A percentile compares a stretch with the other conserved stretches of the same genome.
Evolutionary conservation across 768 basidiomycete species (phyloP).

Genomic region (Lactarius deliciosus): DNA sequence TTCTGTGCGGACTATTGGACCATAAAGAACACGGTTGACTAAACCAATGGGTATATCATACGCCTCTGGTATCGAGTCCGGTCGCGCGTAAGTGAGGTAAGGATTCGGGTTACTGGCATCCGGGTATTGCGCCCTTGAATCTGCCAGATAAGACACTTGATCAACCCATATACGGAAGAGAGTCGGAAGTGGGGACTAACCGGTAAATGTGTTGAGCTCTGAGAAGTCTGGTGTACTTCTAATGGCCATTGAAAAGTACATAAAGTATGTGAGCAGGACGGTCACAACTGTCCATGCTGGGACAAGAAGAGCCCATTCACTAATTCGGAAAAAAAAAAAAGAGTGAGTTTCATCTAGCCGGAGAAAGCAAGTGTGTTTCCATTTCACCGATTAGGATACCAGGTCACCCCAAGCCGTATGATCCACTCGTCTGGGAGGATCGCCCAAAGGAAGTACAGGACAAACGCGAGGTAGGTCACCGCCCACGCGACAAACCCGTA

Average conservation of each 20-base stretch:
- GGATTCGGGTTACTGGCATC: slow-evolving; percentile 38
- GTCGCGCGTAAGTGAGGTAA: slow-evolving; percentile 50
- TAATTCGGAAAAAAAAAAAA: slow-evolving; percentile 34
- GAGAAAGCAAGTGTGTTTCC: background rate
- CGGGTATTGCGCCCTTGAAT: slow-evolving; percentile 57
- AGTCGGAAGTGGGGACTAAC: slow-evolving; percentile 41
- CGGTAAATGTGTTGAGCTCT: slow-evolving; percentile 65
- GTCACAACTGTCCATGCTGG: slow-evolving; percentile 75
- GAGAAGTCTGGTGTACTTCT: slow-evolving; percentile 67
- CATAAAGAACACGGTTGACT: slow-evolving; percentile 73
- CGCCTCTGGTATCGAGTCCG: slow-evolving; percentile 56
- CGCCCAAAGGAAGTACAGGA: slow-evolving; percentile 77
- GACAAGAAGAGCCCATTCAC: slow-evolving; percentile 83
- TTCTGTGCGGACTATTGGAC: background rate
- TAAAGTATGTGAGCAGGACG: slow-evolving; percentile 71
- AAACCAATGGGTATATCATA: slow-evolving; percentile 83
- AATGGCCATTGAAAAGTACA: slow-evolving; percentile 75
- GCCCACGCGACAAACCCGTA: slow-evolving; percentile 91
- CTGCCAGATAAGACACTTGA: slow-evolving; percentile 39
- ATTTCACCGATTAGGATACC: slow-evolving; percentile 82
- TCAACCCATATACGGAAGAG: slow-evolving; percentile 10
- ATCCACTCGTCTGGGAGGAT: slow-evolving; percentile 74
- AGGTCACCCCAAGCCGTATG: slow-evolving; percentile 61
- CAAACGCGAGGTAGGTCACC: slow-evolving; percentile 67
- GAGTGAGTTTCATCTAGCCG: background rate